Base-by-base conservation (phyloP, 305 asterid species). In the Fraxinus latifolia region DNA sequence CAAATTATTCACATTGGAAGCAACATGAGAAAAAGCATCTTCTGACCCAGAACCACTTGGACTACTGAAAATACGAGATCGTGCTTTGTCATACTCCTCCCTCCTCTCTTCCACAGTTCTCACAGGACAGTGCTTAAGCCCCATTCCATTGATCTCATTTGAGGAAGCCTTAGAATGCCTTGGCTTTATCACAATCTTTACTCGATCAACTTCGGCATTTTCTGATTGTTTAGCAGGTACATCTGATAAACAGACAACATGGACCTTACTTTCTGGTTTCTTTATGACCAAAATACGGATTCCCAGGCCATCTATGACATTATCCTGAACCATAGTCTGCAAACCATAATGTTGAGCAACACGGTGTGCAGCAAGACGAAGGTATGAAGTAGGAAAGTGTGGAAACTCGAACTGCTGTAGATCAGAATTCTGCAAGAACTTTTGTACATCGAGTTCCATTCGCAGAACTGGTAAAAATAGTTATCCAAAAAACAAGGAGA, bases 341-440 rank as follows among this genome's bases (percentile, higher is more conserved):
- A 95, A 82, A 77, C 97, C 95, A 82, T 92, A 94, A 88, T 94
- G 97, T 81, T 95, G 99, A 83, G 98, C 96, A 82, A 95, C 97
- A 79, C 99, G 92, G 84, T 95, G 99, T n/a, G 98, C 99, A 33
- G 97, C 98, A 80, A 94, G 97, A 36, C 99, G 97, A 62, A 95
- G 95, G 81, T 95, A 95, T 74, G 98, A 95, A 85, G 97, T 94
- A 1, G 98, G 94, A 80, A 95, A 92, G 79, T 91, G 96, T n/a
- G 91, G 97, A 83, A 95, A 95, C 88, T 93, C 99, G 79, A 96
- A 93, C 83, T 93, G 92, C 77, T 82, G 91, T 75, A 87, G 76
- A 73, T 87, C 91, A 58, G 89, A 77, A 81, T 87, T 91, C 87
- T 83, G 90, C 92, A 95, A 80, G 85, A 94, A 91, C 84, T 91